Base-by-base conservation (phyloP, 768 basidiomycete genomes). In the Termitomyces eurrhizus region DNA sequence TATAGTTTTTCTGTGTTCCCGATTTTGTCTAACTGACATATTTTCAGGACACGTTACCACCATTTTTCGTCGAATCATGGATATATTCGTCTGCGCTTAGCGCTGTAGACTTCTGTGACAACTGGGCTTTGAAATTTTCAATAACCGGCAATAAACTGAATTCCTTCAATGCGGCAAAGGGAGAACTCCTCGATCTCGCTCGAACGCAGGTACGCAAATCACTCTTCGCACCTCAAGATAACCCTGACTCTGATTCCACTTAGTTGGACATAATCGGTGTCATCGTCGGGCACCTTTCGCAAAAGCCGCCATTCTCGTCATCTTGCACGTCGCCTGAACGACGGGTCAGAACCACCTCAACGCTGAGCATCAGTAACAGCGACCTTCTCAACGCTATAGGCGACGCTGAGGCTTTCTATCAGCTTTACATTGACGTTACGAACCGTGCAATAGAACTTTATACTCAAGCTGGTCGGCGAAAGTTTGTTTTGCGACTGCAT, bases 21-120 rank as follows among this genome's bases (percentile, higher is more conserved):
- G 32, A 26, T 16, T 5, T 58, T 60, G 33, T 41, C 24, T 33
- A 16, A 49, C 32, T 48, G 52, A 49, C 39, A 39, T 46, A 24
- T 18, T 61, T 33, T 32, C 9, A 62, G 58, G 64, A 57, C 48
- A 79, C 77, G 4, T 75, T 90, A 26, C 82, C 89, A 0, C 75
- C 77, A 18, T 84, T 88, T 68, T 97, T 96, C 70, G 78, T 97
- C 37, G 92, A 97, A 69, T 89, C 92, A 0, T 99, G 97, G 97
- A 89, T 84, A 37, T 98, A 93, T 73, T 93, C 91, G 18, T 93
- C 95, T 0, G 88, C 93, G 21, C 78, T 95, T 48, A 92, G 88
- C 63, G 86, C 89, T 48, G 85, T 94, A 32, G 87, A 92, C 13
- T 87, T 88, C 65, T 92, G 89, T 66, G 88, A 92, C 63, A 72